These are phyloP conservation scores for Blastomyces gilchristii DNA, from an alignment of 2,329 filamentous ascomycete species.

Conservation along the genomic window DNA sequence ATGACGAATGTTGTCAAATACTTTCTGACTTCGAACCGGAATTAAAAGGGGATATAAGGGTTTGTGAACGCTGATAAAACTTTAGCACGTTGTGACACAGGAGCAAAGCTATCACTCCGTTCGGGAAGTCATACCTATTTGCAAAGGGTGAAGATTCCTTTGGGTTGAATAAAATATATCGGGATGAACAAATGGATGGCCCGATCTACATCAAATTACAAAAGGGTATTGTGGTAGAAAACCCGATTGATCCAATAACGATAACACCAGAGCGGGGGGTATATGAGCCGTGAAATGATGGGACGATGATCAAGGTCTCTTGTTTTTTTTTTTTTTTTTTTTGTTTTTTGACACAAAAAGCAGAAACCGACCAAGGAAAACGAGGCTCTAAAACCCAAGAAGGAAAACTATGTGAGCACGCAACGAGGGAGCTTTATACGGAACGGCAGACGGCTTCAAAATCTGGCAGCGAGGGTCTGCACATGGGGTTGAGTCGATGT, in stretches of 20 bases:
- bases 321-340: no score
- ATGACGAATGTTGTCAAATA: slow-evolving; percentile 48
- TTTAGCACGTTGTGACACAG: background rate
- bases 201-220: background rate
- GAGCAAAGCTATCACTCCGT: background rate
- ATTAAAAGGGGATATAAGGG: background rate
- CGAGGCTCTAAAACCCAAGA: background rate
- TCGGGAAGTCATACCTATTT: background rate
- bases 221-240: background rate
- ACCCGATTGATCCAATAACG: background rate
- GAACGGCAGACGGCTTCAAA: background rate
- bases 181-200: background rate
- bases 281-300: background rate
- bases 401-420: background rate
- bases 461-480: background rate
- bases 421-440: background rate
- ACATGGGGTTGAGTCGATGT: background rate
- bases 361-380: background rate
- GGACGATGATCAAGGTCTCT: background rate
- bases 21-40: no score
- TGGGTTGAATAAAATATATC: background rate
- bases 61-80: background rate
- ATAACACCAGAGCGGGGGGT: background rate
- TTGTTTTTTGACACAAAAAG: background rate
- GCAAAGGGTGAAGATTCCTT: background rate